Base-by-base conservation (phyloP, 306 rosid genomes). In the Neltuma alba region DNA sequence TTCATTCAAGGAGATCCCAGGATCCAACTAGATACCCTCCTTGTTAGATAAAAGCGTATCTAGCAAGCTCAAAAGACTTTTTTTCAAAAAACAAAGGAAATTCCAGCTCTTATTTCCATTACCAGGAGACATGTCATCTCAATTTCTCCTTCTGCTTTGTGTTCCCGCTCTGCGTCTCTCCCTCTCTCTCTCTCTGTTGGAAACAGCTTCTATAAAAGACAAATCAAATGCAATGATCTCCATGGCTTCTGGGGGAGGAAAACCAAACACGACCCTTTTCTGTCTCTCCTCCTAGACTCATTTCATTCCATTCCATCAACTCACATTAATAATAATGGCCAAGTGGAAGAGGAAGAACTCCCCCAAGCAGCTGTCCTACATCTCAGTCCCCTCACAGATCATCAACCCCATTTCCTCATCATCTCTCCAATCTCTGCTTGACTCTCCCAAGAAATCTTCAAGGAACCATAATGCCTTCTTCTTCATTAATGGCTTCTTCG, bases 341-440 rank as follows among this genome's bases (percentile, higher is more conserved):
- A 88, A 86, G 85, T 87, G 86, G 5, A 94, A 92, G 83, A 87
- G 85, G 68, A 87, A 86, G 41, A 62, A 30, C 81, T 84, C 75
- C 52, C 85, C 88, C 37, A 90, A 86, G 89, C 91, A 88, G 82
- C 71, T 91, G 4, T 91, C 93, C 0, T 95, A 88, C 93, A 95
- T 95, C 80, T 90, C 99, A 3, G 98, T 95, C 38, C 99, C 99
- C 16, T 92, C 99, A 45, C 97, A 91, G 85, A 89, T 94, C 37
- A 94, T 94, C 81, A 91, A 84, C 65, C 90, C 97, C 50, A 65
- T 94, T 7, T 89, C 98, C 40, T 85, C 97, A 0, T 89, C 97
- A 72, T 94, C 99, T 69, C 75, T 94, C 41, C 95, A 89, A 54
- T 89, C 92, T 7, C 90, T 92, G 0, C 85, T 91, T 30, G 77